phyloP scores from a whole-genome alignment of 306 rosid species.

The Lablab purpureus region DNA sequence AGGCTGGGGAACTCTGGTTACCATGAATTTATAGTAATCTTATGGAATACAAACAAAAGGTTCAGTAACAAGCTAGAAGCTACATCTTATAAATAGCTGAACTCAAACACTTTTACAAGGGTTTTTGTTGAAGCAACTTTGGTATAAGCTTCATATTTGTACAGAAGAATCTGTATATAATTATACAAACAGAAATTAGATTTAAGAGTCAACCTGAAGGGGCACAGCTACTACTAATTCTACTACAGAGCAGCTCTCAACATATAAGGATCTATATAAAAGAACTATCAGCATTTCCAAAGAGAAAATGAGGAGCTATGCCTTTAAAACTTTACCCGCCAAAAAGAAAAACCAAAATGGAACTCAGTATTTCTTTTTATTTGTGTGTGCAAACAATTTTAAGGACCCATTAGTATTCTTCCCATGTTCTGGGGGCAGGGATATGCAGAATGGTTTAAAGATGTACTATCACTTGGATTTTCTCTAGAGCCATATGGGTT shows the following conservation, averaged over 20 bases:
- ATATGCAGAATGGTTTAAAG: slow-evolving; percentile 73
- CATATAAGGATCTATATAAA: slow-evolving; percentile 43
- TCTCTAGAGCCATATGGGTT: slow-evolving; percentile 80
- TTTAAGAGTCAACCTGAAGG: slow-evolving; percentile 52
- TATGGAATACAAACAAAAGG: slow-evolving; percentile 7
- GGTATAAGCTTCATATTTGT: slow-evolving; percentile 69
- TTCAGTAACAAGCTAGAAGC: slow-evolving; percentile 34
- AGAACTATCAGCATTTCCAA: slow-evolving; percentile 43
- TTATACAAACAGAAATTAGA: slow-evolving; percentile 64
- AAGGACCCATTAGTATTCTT: slow-evolving; percentile 91
- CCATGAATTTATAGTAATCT: slow-evolving; percentile 22
- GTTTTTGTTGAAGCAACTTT: slow-evolving; percentile 55
- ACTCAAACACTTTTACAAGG: slow-evolving; percentile 60
- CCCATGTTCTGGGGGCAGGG: slow-evolving; percentile 82
- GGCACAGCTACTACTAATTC: slow-evolving; percentile 49
- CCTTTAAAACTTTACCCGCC: slow-evolving; percentile 48
- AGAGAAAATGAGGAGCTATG: slow-evolving; percentile 47
- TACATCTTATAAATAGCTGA: slow-evolving; percentile 50
- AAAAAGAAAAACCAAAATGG: slow-evolving; percentile 48
- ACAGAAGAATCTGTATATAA: slow-evolving; percentile 67
- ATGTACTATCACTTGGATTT: slow-evolving; percentile 58
- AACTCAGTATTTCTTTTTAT: slow-evolving; percentile 41
- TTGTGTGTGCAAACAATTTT: slow-evolving; percentile 43
- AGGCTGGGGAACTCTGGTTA: not conserved
- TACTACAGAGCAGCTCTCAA: slow-evolving; percentile 53